phyloP scores from a whole-genome alignment of 495 filamentous ascomycete species.

The Lasiosphaeria ovina region DNA sequence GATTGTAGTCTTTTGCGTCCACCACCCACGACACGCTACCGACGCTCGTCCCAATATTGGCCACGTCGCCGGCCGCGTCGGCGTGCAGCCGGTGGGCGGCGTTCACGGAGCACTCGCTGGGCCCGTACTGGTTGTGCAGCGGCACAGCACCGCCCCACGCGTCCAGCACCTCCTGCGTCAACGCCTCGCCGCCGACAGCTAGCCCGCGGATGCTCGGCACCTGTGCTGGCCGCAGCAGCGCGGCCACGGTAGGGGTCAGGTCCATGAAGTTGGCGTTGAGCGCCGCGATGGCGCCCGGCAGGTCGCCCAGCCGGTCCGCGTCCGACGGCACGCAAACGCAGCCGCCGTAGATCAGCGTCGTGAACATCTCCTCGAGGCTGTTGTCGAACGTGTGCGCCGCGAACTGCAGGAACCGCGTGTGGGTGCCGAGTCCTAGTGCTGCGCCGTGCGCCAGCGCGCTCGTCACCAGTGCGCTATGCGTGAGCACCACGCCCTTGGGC shows the following conservation, averaged over 20 bases:
- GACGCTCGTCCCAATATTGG: conserved; percentile 22
- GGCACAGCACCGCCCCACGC: conserved; percentile 15
- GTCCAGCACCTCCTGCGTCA: conserved; percentile 19
- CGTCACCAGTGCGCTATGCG: conserved; percentile 46
- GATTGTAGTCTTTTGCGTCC: conserved; percentile 55
- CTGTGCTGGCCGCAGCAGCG: conserved; percentile 25
- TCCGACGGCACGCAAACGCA: conserved; percentile 36
- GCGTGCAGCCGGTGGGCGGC: conserved; percentile 19
- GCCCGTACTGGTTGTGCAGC: conserved; percentile 31
- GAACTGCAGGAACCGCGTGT: conserved; percentile 54
- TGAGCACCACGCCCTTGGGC: conserved; percentile 48
- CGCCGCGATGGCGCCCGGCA: conserved; percentile 14
- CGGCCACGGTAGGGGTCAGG: conserved; percentile 23
- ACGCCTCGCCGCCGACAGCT: conserved; percentile 28
- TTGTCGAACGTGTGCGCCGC: conserved; percentile 60
- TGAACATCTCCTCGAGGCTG: conserved; percentile 55
- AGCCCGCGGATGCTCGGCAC: conserved; percentile 29
- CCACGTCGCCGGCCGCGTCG: conserved; percentile 7
- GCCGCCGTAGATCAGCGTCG: conserved; percentile 46
- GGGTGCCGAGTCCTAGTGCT: conserved; percentile 36
- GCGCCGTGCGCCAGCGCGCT: conserved; percentile 33
- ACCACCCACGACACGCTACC: conserved; percentile 47
- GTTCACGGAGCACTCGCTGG: conserved; percentile 29
- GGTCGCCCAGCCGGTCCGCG: conserved; percentile 16
- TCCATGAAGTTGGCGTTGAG: conserved; percentile 26